These are phyloP conservation scores for Mayamaea pseudoterrestris DNA, from an alignment of 108 stramenopile species.

Conservation along the genomic window DNA sequence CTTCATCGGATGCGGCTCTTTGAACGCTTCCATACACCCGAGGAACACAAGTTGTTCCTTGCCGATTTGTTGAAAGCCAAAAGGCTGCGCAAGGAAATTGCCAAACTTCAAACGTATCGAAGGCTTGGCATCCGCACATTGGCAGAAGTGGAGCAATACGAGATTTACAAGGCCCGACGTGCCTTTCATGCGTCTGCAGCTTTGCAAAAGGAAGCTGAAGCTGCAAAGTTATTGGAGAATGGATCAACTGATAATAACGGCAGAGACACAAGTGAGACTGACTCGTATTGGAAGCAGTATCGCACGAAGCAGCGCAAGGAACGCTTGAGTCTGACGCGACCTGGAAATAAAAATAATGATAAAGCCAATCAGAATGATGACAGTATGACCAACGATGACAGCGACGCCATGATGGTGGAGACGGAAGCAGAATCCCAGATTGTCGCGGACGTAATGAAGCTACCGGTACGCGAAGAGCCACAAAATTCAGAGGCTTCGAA, in stretches of 20 bases:
- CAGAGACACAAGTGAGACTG: conserved; percentile 75
- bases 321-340: neutral
- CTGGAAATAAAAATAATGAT: too few relatives aligned
- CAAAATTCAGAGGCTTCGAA: too few relatives aligned
- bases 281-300: neutral
- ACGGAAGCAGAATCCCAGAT: too few relatives aligned
- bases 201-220: conserved; percentile 90
- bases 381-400: too few relatives aligned
- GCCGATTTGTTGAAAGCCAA: conserved; percentile 72
- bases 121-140: conserved; percentile 69
- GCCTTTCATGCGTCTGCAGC: too few relatives aligned
- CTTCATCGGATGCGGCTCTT: conserved; percentile 81
- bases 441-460: too few relatives aligned
- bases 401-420: too few relatives aligned
- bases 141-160: conserved; percentile 79
- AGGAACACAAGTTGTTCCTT: conserved; percentile 82
- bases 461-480: too few relatives aligned
- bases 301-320: neutral
- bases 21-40: conserved; percentile 79
- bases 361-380: too few relatives aligned
- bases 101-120: conserved; percentile 87
- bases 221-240: conserved; percentile 85
- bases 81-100: conserved; percentile 84
- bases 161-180: too few relatives aligned
- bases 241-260: conserved; percentile 59